Conservation (phyloP, 352 stramenopile species). For the Plasmopara muralis region DNA sequence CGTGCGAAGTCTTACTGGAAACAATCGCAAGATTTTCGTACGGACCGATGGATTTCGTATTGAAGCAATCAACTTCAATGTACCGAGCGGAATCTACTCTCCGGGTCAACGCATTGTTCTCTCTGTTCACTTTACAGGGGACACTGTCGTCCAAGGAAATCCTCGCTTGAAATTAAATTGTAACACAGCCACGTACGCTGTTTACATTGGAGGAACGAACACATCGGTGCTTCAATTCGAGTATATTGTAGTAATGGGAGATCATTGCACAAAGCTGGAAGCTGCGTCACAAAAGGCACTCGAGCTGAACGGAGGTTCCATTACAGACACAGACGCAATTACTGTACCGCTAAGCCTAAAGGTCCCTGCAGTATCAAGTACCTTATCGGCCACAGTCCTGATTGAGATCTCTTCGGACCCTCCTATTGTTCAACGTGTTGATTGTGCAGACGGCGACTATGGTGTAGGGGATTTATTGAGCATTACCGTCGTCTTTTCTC, state of each 20-base stretch:
- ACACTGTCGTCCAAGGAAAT: slow-evolving; percentile 43
- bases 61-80: slow-evolving; percentile 23
- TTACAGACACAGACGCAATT: slow-evolving; percentile 35
- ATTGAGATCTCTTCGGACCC: slow-evolving; percentile 41
- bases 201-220: slow-evolving; percentile 46
- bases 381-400: slow-evolving; percentile 36
- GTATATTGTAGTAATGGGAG: slow-evolving; percentile 46
- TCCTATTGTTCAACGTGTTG: slow-evolving; percentile 37
- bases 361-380: slow-evolving; percentile 22
- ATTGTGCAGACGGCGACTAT: slow-evolving; percentile 27
- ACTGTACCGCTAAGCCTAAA: slow-evolving; percentile 46
- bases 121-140: slow-evolving; percentile 38
- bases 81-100: slow-evolving; percentile 43
- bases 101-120: slow-evolving; percentile 53
- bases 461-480: slow-evolving; percentile 45
- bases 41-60: slow-evolving; percentile 56
- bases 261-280: slow-evolving; percentile 42
- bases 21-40: slow-evolving; percentile 51
- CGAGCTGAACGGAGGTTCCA: slow-evolving; percentile 43
- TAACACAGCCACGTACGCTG: slow-evolving; percentile 32
- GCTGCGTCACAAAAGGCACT: slow-evolving; percentile 36
- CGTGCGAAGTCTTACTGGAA: slow-evolving; percentile 50
- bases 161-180: slow-evolving; percentile 47
- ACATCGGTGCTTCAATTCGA: slow-evolving; percentile 38
- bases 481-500: slow-evolving; percentile 43